These are phyloP conservation scores for Melampsora larici-populina DNA, from an alignment of 1,284 basidiomycete genomes.

Conservation along the genomic window DNA sequence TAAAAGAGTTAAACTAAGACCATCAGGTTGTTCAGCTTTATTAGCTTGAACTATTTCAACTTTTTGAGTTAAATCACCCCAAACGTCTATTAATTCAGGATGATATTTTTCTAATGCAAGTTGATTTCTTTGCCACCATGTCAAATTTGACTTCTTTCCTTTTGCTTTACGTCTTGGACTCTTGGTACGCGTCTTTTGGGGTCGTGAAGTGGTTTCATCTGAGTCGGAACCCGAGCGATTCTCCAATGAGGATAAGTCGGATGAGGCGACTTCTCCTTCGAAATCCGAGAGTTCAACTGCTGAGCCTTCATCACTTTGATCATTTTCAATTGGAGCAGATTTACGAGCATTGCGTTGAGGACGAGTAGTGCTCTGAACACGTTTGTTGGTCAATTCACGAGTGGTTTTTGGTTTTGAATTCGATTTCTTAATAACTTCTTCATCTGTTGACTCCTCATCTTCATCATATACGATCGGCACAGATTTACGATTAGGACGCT, in stretches of 20 bases:
- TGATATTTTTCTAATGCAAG: conserved; percentile 54
- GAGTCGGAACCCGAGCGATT: conserved; percentile 16
- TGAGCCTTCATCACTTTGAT: background rate
- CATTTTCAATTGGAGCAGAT: background rate
- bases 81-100: conserved; percentile 73
- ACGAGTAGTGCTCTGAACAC: background rate
- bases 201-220: background rate
- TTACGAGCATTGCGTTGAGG: background rate
- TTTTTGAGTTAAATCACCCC: conserved; percentile 75
- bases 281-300: background rate
- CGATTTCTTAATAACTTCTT: background rate
- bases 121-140: conserved; percentile 43
- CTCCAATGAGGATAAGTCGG: conserved; percentile 4
- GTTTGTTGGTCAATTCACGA: background rate
- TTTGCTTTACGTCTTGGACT: background rate
- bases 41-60: conserved; percentile 55
- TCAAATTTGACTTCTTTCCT: background rate
- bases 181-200: background rate
- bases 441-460: conserved; percentile 15
- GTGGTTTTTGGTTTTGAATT: background rate
- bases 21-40: conserved; percentile 63
- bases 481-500: too few relatives aligned
- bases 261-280: background rate
- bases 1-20: conserved; percentile 62
- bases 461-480: background rate